Evolutionary conservation across 345 rosid species (phyloP).

Genomic region (Ceriops zippeliana): DNA sequence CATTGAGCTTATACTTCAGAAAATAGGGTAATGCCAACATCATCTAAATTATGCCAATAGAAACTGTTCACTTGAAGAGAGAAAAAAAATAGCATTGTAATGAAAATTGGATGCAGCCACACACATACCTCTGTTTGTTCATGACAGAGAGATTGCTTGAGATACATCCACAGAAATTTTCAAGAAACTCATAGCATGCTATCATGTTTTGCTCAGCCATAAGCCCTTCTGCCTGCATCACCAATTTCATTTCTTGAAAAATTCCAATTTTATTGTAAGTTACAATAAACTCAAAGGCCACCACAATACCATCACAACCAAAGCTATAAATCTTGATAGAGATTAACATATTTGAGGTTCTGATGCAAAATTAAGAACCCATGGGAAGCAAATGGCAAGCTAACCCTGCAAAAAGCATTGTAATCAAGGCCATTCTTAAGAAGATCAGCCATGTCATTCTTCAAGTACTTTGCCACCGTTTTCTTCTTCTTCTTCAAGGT

Average conservation of each 20-base stretch:
- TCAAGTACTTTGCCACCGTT: conserved; percentile 55
- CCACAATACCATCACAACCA: neutral
- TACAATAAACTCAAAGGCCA: neutral
- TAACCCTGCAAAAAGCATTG: conserved; percentile 84
- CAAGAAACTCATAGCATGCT: conserved; percentile 50
- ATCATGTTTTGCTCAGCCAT: conserved; percentile 58
- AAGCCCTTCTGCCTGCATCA: conserved; percentile 70
- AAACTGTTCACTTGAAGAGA: no score
- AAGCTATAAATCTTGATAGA: neutral
- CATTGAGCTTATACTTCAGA: no score
- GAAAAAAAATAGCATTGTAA: neutral
- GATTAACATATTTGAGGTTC: neutral
- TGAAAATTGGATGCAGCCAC: neutral
- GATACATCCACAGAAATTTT: conserved; percentile 50
- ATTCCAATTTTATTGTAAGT: no score
- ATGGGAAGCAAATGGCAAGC: neutral
- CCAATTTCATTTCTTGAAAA: neutral
- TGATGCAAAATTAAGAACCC: no score
- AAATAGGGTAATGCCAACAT: no score
- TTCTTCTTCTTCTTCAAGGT: conserved; percentile 64
- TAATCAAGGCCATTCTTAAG: conserved; percentile 52
- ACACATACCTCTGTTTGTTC: conserved; percentile 58
- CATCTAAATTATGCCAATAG: no score
- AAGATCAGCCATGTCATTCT: conserved; percentile 83
- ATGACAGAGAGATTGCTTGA: conserved; percentile 46